phyloP scores from a whole-genome alignment of 2,329 filamentous ascomycete species.

The Aspergillus hortae region DNA sequence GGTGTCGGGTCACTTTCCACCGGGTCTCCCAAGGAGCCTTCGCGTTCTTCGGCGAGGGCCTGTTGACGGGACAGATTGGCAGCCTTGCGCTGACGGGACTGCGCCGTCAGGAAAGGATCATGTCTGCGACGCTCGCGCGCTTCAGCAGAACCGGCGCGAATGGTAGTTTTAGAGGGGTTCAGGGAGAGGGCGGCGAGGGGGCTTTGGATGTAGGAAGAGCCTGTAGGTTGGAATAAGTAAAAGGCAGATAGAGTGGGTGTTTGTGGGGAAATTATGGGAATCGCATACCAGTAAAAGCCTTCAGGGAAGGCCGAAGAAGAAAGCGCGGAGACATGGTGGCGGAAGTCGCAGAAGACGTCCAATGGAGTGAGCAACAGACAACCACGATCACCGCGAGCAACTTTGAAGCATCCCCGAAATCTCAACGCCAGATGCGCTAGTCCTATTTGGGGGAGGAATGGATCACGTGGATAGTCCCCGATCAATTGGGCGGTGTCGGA shows the following conservation, averaged over 20 bases:
- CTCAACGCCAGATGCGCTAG: constrained; percentile 28
- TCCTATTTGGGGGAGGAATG: constrained; percentile 3
- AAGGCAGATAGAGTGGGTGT: not conserved
- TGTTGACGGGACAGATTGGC: constrained; percentile 74
- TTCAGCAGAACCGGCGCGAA: constrained; percentile 62
- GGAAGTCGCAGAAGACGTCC: not conserved
- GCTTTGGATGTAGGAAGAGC: constrained; percentile 30
- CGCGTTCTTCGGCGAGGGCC: constrained; percentile 63
- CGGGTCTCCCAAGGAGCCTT: constrained; percentile 68
- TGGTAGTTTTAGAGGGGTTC: constrained; percentile 50
- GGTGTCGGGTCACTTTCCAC: constrained; percentile 75
- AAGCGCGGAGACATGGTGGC: constrained; percentile 65
- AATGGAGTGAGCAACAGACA: not conserved
- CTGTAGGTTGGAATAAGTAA: constrained; percentile 20
- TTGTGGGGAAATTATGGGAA: not conserved
- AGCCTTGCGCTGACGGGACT: constrained; percentile 77
- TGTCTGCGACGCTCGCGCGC: constrained; percentile 64
- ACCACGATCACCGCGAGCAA: too few relatives aligned
- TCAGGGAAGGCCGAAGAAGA: constrained; percentile 57
- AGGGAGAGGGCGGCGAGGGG: constrained; percentile 51
- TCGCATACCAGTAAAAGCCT: constrained; percentile 58
- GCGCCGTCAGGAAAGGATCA: constrained; percentile 79
- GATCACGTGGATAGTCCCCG: constrained; percentile 17
- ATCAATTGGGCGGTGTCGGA: not conserved
- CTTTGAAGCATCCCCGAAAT: constrained; percentile 26